These are phyloP conservation scores for Solanum hybrid DNA, from an alignment of 305 asterid genomes.

Conservation along the genomic window DNA sequence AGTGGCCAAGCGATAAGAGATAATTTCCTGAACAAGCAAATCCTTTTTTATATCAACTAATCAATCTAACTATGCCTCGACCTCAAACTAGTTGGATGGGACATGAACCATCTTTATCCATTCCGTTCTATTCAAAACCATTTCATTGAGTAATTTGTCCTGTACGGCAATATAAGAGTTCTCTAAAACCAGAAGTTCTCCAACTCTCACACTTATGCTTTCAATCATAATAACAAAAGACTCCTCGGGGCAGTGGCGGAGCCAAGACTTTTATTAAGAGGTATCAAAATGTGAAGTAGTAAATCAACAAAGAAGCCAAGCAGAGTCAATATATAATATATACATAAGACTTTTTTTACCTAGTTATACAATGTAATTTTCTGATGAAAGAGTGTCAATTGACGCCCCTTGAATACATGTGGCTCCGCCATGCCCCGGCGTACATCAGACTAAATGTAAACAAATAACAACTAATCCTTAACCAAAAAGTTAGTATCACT, in stretches of 20 bases:
- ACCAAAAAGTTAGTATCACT: not conserved
- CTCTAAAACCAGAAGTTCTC: not conserved
- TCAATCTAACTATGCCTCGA: not conserved
- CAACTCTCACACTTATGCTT: not conserved
- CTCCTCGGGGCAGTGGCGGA: not conserved
- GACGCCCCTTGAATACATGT: not conserved
- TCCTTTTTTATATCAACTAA: not conserved
- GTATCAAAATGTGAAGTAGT: not conserved
- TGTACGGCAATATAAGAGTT: not conserved
- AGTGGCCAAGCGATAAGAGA: not conserved
- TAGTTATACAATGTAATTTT: not conserved
- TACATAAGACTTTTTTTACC: not conserved
- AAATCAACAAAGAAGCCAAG: not conserved
- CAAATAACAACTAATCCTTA: not conserved
- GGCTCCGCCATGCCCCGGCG: not conserved
- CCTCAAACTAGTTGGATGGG: not conserved
- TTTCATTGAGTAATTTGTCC: not conserved
- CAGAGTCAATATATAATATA: not conserved
- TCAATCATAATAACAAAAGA: not conserved
- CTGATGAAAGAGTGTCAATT: not conserved
- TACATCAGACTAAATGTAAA: not conserved
- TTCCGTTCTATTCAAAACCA: not conserved
- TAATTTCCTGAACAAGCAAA: not conserved
- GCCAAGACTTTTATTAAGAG: not conserved
- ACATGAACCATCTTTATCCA: not conserved